Evolutionary conservation across 2,329 filamentous ascomycete genomes (phyloP), one percentile per base, ranked within the genome.

Genomic region (Diaporthe sp.): DNA sequence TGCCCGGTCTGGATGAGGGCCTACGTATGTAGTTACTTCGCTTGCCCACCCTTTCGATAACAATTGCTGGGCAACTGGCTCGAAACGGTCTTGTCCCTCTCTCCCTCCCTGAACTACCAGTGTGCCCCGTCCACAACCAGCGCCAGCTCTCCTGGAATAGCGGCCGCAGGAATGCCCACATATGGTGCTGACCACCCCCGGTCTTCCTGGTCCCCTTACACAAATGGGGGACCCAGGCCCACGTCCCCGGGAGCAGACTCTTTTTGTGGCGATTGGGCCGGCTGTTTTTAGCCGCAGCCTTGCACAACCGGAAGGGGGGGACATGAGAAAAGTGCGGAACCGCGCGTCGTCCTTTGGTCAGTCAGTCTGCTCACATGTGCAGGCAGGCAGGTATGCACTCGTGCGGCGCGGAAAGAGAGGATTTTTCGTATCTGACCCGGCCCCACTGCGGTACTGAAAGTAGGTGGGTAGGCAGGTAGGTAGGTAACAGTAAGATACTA

Each of bases 151-250:
- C 61, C 28, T 19, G 42, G 9, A 7, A 22, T 46, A 44, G 19
- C 28, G 17, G 22, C 34, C 19, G 58, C n/a, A 73, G 28, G 37
- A 28, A 19, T 42, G n/a, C 37, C 55, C 58, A 73, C 31, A 73
- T 65, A 55, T 15, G 46, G 58, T 65, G 71, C 71, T 73, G 71
- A 73, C 71, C 71, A 73, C 71, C 60, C 25, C 19, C 22, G 17
- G 34, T 34, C 37, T 39, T 17, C 12, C 25, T 1, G 31, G 5
- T 34, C 34, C 19, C 5, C 44, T 8, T 53, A 39, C 22, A 55
- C n/a, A 53, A 53, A 39, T 42, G 49, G 34, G 34, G 34, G 71
- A 55, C 71, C 71, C 71, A 65, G 34, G 46, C 51, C 71, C 71
- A 73, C 37, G 71, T 73, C 25, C 60, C 58, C 71, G 71, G 71